These are phyloP conservation scores for Solanum aculeatissimum DNA, from an alignment of 305 asterid species.

Conservation along the genomic window DNA sequence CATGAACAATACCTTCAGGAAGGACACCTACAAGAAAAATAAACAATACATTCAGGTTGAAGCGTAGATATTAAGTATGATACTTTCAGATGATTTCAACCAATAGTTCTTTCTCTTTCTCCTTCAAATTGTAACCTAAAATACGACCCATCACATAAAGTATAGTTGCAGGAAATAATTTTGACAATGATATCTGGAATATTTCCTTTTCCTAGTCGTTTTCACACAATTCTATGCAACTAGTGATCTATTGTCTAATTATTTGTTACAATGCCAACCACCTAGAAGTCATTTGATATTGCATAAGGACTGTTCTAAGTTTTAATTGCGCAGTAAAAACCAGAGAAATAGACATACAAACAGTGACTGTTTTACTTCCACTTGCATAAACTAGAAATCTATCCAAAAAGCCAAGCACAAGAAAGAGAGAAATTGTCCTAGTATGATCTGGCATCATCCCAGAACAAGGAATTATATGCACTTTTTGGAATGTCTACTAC, in stretches of 20 bases:
- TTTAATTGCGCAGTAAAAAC: not conserved
- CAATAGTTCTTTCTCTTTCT: not conserved
- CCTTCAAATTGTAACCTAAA: not conserved
- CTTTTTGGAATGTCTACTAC: not conserved
- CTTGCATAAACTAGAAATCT: not conserved
- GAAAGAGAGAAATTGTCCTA: not conserved
- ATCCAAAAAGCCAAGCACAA: not conserved
- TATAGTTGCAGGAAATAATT: not conserved
- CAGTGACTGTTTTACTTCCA: not conserved
- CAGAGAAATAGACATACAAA: not conserved
- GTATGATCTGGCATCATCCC: not conserved
- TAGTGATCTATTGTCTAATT: not conserved
- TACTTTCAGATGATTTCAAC: not conserved
- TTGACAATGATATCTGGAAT: not conserved
- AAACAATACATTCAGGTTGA: not conserved
- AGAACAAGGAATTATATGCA: not conserved
- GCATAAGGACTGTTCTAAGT: not conserved
- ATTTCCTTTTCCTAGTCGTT: not conserved
- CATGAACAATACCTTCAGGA: slow-evolving; percentile 77
- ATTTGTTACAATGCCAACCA: not conserved
- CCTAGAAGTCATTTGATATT: not conserved
- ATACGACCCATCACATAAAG: not conserved
- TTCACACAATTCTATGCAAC: not conserved
- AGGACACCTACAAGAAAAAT: slow-evolving; percentile 36
- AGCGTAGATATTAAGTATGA: not conserved